Conservation (phyloP, 495 filamentous ascomycete species). For the Talaromyces proteolyticus region DNA sequence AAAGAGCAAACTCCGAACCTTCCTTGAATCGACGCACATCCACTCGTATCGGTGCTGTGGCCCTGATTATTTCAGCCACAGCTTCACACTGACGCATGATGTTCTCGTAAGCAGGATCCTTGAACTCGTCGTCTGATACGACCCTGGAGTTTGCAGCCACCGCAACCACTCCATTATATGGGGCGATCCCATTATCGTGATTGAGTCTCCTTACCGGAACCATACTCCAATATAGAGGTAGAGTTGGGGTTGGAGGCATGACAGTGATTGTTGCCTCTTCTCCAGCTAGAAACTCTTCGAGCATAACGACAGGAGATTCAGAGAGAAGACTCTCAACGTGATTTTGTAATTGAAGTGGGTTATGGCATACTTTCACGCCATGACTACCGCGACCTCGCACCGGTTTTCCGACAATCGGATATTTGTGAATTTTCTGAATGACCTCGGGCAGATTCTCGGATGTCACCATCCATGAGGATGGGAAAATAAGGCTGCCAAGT, state of each 20-base stretch:
- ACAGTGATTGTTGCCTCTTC: slow-evolving; percentile 36
- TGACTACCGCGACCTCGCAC: slow-evolving; percentile 23
- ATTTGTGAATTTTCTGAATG: slow-evolving; percentile 9
- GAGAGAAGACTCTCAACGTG: slow-evolving; percentile 18
- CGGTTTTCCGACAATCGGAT: slow-evolving; percentile 29
- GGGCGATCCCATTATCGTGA: slow-evolving; percentile 25
- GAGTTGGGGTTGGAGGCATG: slow-evolving; percentile 25
- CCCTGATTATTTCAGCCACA: slow-evolving; percentile 22
- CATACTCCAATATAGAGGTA: slow-evolving; percentile 22
- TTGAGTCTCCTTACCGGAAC: slow-evolving; percentile 28
- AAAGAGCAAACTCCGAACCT: slow-evolving; percentile 26
- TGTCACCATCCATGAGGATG: slow-evolving; percentile 13
- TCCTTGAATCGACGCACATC: slow-evolving; percentile 23
- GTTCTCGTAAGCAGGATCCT: slow-evolving; percentile 13
- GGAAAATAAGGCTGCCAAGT: slow-evolving; percentile 11
- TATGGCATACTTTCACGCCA: slow-evolving; percentile 28
- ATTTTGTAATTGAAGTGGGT: slow-evolving; percentile 9
- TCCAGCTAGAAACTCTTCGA: slow-evolving; percentile 32
- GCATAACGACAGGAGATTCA: slow-evolving; percentile 22
- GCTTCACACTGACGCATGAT: slow-evolving; percentile 21
- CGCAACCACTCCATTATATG: slow-evolving; percentile 27
- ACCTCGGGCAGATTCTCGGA: slow-evolving; percentile 6
- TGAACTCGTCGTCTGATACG: slow-evolving; percentile 11
- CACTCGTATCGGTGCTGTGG: slow-evolving; percentile 28
- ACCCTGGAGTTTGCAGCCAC: slow-evolving; percentile 25